A percentile compares a stretch with the other conserved stretches of the same genome.
These are phyloP conservation scores for Microstroma glucosiphilum DNA, from an alignment of 1,284 basidiomycete genomes.

Conservation along the genomic window DNA sequence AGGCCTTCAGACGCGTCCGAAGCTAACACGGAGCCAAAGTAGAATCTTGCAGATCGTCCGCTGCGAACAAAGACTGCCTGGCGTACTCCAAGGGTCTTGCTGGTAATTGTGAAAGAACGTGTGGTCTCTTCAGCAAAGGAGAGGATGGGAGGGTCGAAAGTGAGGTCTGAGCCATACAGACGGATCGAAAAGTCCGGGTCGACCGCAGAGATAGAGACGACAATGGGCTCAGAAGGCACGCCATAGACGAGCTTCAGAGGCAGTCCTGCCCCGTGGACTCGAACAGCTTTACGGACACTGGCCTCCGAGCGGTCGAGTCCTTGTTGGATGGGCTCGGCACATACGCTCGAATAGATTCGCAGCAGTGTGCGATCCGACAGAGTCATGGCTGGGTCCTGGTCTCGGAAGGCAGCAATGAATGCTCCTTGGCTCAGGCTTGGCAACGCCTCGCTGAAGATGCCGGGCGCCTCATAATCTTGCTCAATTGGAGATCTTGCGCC, in stretches of 20 bases:
- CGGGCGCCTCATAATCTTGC: slow-evolving; percentile 16
- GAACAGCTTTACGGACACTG: slow-evolving; percentile 19
- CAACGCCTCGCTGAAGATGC: slow-evolving; percentile 26
- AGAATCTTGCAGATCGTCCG: slow-evolving; percentile 34
- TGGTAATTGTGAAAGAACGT: slow-evolving; percentile 38
- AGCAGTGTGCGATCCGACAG: slow-evolving; percentile 42
- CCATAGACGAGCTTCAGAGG: slow-evolving; percentile 33
- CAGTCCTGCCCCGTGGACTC: slow-evolving; percentile 24
- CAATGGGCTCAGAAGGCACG: slow-evolving; percentile 35
- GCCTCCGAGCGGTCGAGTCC: slow-evolving; percentile 18
- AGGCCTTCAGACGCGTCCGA: slow-evolving; percentile 5
- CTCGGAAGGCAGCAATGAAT: slow-evolving; percentile 35
- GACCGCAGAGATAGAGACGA: slow-evolving; percentile 30
- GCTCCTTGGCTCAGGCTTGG: slow-evolving; percentile 20
- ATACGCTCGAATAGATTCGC: slow-evolving; percentile 35
- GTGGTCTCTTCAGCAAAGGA: slow-evolving; percentile 27
- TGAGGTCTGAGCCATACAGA: slow-evolving; percentile 37
- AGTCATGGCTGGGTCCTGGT: slow-evolving; percentile 26
- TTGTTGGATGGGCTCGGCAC: slow-evolving; percentile 32
- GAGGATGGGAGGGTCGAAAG: slow-evolving; percentile 42
- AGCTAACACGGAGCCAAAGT: slow-evolving; percentile 19
- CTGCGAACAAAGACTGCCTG: slow-evolving; percentile 39
- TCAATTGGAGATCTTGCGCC: slow-evolving; percentile 4
- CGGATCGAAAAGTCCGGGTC: slow-evolving; percentile 42
- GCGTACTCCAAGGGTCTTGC: slow-evolving; percentile 29